Base-by-base conservation (phyloP, 306 rosid species). In the Vigna trinervia region DNA sequence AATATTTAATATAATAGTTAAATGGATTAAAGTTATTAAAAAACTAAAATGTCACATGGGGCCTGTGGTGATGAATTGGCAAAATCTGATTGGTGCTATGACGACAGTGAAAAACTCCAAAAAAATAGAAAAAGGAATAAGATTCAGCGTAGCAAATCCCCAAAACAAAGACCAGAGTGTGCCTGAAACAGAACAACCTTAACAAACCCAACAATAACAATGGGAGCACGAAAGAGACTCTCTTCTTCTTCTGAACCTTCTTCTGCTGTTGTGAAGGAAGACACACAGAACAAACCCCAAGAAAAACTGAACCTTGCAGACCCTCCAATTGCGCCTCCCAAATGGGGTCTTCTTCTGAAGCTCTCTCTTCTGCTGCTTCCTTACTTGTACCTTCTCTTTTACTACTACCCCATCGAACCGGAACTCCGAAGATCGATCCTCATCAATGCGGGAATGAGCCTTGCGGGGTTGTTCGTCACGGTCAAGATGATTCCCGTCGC, bases 401-500 rank as follows among this genome's bases (percentile, higher is more conserved):
- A 11, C 79, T 96, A 82, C 67, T 90, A 87, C 89, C 5, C 82
- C 32, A 85, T 95, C 75, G 92, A 95, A 8, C 30, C 56, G 0
- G 87, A 89, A 43, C 91, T 95, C 10, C 77, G 80, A 45, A 89
- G 82, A 76, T 86, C 99, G 43, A 89, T 95, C 43, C 23, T 92
- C 57, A 90, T 92, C 86, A 95, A 92, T 82, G 99, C 96, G 0
- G 91, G 36, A 6, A 75, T 92, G 73, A 90, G 97, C 86, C 61
- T 92, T 12, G 83, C 76, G 0, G 97, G 91, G 14, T 89, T 89
- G 63, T 82, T 89, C 43, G 65, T 86, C 26, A 89, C 93, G 6
- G 75, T 95, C 10, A 88, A 79, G 77, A 47, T 95, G 90, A 92
- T 95, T 67, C 97, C 99, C 2, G 90, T 95, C 34, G 97, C 99